Conservation (phyloP, 176 grass and related monocot genomes). For the Juncus inflexus region DNA sequence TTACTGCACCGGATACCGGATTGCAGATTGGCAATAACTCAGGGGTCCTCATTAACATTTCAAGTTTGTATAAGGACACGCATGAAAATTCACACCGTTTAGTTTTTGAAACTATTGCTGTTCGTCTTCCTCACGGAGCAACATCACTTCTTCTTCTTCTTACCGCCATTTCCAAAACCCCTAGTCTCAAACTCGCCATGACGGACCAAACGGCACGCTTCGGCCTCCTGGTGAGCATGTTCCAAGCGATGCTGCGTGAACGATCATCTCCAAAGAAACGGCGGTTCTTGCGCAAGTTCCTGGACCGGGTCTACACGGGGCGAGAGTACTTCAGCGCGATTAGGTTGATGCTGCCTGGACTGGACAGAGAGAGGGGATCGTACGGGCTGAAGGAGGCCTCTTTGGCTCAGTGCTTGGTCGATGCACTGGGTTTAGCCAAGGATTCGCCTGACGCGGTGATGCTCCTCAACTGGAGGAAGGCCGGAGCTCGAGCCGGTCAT, state of each 20-base stretch:
- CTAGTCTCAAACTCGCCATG: slow-evolving; percentile 35
- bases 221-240: slow-evolving; percentile 76
- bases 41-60: no score
- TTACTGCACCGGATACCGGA: no score
- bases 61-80: no score
- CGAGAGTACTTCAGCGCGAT: slow-evolving; percentile 74
- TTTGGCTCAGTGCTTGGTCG: slow-evolving; percentile 62
- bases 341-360: slow-evolving; percentile 59
- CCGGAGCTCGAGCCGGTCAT: slow-evolving; percentile 37
- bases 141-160: not conserved
- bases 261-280: slow-evolving; percentile 63
- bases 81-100: no score
- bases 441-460: slow-evolving; percentile 73
- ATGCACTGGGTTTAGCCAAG: slow-evolving; percentile 82
- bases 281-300: slow-evolving; percentile 62
- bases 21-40: no score
- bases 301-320: slow-evolving; percentile 63
- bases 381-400: slow-evolving; percentile 93
- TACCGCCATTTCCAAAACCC: slow-evolving; percentile 14
- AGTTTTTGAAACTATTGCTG: no score
- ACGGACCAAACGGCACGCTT: slow-evolving; percentile 64
- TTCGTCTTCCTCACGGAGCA: slow-evolving; percentile 3
- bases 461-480: slow-evolving; percentile 79
- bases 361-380: slow-evolving; percentile 83
- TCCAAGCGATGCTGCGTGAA: slow-evolving; percentile 71